Percentiles rank a stretch among this genome's conserved stretches.
phyloP scores from a whole-genome alignment of 192 early-diverging fungal species.

The Backusella mclennaniae region DNA sequence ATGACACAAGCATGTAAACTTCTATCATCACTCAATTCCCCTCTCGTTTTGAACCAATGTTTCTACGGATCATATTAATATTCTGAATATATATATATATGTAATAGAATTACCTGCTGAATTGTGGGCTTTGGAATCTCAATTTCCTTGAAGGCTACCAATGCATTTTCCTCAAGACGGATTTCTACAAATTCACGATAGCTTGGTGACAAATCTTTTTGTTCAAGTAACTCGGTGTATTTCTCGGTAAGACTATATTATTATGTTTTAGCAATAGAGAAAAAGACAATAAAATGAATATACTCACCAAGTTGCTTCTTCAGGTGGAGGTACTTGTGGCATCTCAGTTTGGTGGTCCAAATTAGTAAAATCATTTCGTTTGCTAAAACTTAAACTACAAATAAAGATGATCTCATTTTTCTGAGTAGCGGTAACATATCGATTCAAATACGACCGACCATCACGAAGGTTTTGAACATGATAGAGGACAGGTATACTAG shows the following conservation, averaged over 20 bases:
- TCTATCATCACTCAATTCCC: constrained; percentile 51
- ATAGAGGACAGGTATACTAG: constrained; percentile 75
- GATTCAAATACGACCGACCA: constrained; percentile 51
- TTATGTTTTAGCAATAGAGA: background rate
- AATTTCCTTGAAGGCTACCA: constrained; percentile 21
- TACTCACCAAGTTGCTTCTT: constrained; percentile 43
- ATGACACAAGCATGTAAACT: constrained; percentile 54
- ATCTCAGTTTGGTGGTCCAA: constrained; percentile 65
- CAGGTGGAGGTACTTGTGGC: constrained; percentile 61
- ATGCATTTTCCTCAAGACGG: constrained; percentile 19
- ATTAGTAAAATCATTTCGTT: constrained; percentile 48
- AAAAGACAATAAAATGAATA: background rate
- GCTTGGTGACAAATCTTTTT: constrained; percentile 14
- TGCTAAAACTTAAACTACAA: constrained; percentile 69
- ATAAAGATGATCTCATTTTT: constrained; percentile 76
- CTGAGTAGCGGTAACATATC: constrained; percentile 77
- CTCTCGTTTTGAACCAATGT: constrained; percentile 66
- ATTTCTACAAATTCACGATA: constrained; percentile 18
- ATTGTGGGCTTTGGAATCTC: background rate
- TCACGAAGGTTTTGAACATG: constrained; percentile 68
- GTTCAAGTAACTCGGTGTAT: background rate
- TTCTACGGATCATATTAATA: background rate
- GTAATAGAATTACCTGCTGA: background rate
- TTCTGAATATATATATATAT: background rate
- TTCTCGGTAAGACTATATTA: background rate